phyloP scores from a whole-genome alignment of 2,329 filamentous ascomycete species.

The Aspergillus ustus region DNA sequence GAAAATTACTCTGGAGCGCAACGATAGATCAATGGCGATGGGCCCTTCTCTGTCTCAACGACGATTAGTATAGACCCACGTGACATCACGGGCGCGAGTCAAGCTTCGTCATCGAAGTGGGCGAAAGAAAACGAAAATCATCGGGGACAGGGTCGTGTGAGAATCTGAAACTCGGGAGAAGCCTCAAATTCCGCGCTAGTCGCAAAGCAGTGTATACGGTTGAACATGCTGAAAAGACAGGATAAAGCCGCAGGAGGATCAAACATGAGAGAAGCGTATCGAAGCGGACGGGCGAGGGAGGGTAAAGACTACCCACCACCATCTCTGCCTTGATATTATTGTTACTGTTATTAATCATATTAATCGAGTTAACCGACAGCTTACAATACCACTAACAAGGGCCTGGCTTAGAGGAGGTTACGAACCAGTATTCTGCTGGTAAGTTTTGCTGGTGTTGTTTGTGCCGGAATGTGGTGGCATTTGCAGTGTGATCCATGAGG shows the following conservation, averaged over 20 bases:
- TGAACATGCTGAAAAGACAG: neutral
- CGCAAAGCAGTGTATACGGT: neutral
- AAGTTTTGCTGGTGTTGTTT: constrained; percentile 16
- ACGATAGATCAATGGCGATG: no score
- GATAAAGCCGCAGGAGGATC: neutral
- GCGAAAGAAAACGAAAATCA: neutral
- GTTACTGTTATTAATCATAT: constrained; percentile 2
- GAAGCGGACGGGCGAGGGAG: neutral
- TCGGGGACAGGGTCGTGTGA: neutral
- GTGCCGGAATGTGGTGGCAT: constrained; percentile 12
- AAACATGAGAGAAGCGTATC: neutral
- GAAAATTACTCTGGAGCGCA: no score
- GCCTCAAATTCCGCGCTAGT: neutral
- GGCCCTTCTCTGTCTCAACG: no score
- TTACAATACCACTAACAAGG: constrained; percentile 15
- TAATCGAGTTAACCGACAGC: neutral
- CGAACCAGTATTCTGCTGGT: constrained; percentile 5
- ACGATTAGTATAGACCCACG: constrained; percentile 22
- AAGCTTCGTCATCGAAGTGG: constrained; percentile 21
- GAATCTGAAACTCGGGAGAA: constrained; percentile 15
- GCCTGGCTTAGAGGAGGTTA: neutral
- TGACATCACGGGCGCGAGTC: constrained; percentile 27
- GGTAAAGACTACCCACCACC: constrained; percentile 7
- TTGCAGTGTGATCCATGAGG: neutral
- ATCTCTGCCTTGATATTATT: neutral